These are phyloP conservation scores for Rheum nobile DNA, from an alignment of 148 eudicot species.

Conservation along the genomic window DNA sequence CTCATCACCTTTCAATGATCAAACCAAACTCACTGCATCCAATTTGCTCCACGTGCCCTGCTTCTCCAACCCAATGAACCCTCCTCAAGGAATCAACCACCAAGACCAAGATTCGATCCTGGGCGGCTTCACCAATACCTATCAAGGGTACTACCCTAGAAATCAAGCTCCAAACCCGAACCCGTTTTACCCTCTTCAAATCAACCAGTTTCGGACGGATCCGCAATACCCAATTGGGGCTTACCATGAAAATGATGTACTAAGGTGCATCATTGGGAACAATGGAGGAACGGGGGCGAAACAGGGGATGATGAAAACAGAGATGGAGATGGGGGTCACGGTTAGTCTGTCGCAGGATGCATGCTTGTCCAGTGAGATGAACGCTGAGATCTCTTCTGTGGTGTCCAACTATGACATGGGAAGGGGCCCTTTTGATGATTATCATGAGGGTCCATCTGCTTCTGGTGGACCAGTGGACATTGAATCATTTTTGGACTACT, in stretches of 20 bases:
- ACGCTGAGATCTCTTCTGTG: slow-evolving; percentile 2
- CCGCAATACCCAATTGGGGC: background rate
- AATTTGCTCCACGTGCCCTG: slow-evolving; percentile 3
- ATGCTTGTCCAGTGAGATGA: background rate
- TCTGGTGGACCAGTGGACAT: slow-evolving; percentile 9
- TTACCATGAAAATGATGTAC: background rate
- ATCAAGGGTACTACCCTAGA: background rate
- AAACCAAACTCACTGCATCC: background rate
- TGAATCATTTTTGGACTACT: slow-evolving; percentile 1
- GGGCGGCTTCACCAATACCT: background rate
- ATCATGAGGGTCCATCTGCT: slow-evolving; percentile 4
- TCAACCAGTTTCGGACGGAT: background rate
- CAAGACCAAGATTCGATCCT: background rate
- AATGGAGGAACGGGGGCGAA: background rate
- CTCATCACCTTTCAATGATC: background rate
- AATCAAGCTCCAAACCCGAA: background rate
- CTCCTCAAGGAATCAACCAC: background rate
- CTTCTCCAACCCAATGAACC: slow-evolving; percentile 4
- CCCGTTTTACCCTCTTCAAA: background rate
- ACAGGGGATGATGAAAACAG: slow-evolving; percentile 7
- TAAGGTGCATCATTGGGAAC: background rate
- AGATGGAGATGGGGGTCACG: background rate
- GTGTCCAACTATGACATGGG: background rate
- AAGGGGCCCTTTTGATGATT: background rate
- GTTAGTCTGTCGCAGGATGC: slow-evolving; percentile 3